Evolutionary conservation across 2,329 filamentous ascomycete species (phyloP).

Genomic region (Sarocladium oryzae): DNA sequence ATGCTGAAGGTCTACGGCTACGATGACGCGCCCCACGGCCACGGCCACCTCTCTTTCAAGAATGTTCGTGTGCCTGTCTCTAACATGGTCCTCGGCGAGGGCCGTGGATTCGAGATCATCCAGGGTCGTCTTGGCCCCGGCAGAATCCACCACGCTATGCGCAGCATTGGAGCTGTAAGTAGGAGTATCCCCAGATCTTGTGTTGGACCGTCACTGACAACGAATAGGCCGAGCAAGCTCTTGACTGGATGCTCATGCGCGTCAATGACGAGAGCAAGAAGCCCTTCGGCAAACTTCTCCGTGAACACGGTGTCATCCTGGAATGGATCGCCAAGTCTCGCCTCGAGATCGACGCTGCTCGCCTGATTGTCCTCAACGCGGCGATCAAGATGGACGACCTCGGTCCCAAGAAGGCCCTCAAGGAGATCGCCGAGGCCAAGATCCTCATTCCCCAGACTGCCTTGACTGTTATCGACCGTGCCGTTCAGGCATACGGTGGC

Average conservation of each 20-base stretch:
- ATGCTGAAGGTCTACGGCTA: conserved; percentile 94
- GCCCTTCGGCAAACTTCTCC: conserved; percentile 81
- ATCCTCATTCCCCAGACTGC: conserved; percentile 79
- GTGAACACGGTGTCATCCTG: conserved; percentile 87
- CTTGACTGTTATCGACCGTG: conserved; percentile 85
- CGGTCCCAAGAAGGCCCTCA: conserved; percentile 81
- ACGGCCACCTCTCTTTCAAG: conserved; percentile 84
- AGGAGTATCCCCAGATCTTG: neutral
- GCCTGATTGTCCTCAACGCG: conserved; percentile 86
- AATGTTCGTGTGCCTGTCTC: conserved; percentile 80
- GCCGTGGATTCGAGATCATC: conserved; percentile 95
- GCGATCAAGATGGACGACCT: conserved; percentile 89
- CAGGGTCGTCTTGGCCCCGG: conserved; percentile 93
- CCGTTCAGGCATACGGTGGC: conserved; percentile 86
- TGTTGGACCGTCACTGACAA: neutral
- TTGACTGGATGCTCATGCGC: conserved; percentile 91
- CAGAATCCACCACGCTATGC: conserved; percentile 97
- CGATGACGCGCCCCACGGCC: conserved; percentile 96
- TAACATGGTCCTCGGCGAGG: conserved; percentile 87
- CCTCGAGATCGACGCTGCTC: conserved; percentile 88
- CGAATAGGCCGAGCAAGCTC: conserved; percentile 69
- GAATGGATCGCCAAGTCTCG: conserved; percentile 91
- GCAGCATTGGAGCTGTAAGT: conserved; percentile 74
- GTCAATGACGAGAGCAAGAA: conserved; percentile 90
- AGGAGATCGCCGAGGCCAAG: conserved; percentile 94